Evolutionary conservation across 225 moss, liverwort and hornwort genomes (phyloP).

Genomic region (Lunularia cruciata): DNA sequence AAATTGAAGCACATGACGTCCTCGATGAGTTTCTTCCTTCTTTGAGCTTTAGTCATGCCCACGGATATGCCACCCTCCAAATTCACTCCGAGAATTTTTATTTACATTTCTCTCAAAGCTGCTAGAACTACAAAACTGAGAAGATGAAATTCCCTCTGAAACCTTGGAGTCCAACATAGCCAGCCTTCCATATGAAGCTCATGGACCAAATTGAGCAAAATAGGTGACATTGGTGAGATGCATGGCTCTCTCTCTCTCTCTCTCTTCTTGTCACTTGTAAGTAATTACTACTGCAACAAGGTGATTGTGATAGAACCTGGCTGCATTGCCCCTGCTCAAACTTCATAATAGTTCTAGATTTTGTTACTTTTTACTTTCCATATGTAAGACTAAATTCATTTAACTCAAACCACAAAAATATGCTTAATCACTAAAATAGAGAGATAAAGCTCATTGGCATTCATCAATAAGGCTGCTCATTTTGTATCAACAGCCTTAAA

Average conservation of each 20-base stretch:
- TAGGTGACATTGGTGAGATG: conserved; percentile 9
- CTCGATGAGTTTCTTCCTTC: conserved; percentile 18
- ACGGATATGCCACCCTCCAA: conserved; percentile 5
- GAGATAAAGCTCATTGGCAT: no score
- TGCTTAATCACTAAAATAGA: background rate
- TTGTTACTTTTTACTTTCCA: conserved; percentile 12
- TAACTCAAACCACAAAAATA: background rate
- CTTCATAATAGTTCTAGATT: conserved; percentile 1
- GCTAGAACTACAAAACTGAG: conserved; percentile 55
- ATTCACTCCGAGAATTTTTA: background rate
- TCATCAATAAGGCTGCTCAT: no score
- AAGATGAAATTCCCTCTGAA: conserved; percentile 49
- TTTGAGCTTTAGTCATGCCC: conserved; percentile 13
- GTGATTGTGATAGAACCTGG: conserved; percentile 18
- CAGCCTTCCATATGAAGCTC: conserved; percentile 4
- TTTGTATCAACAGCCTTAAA: no score
- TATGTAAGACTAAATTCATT: background rate
- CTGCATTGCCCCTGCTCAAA: background rate
- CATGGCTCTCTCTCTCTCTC: conserved; percentile 20
- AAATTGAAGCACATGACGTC: conserved; percentile 13
- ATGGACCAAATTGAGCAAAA: conserved; percentile 1
- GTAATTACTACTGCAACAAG: conserved; percentile 22
- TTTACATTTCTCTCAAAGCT: conserved; percentile 10
- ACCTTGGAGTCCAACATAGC: conserved; percentile 15
- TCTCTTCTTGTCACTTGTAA: conserved; percentile 15